phyloP scores from a whole-genome alignment of 2,329 filamentous ascomycete species.

The Fusarium chlamydosporum region DNA sequence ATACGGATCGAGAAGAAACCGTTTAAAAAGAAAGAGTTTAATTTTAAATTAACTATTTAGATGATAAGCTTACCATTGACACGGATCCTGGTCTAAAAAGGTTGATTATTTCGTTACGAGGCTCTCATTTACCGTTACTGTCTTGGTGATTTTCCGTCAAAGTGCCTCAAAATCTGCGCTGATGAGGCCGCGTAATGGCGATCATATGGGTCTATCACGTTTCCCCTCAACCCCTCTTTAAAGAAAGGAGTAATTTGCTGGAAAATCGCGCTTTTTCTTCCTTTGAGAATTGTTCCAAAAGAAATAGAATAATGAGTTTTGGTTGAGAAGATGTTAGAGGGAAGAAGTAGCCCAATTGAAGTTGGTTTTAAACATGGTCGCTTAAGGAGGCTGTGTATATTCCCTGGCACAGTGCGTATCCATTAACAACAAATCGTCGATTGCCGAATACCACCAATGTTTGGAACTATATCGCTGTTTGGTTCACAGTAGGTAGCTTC shows the following conservation, averaged over 20 bases:
- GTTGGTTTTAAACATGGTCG: slow-evolving; percentile 20
- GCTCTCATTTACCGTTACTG: not conserved
- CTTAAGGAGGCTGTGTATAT: slow-evolving; percentile 32
- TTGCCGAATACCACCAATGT: not conserved
- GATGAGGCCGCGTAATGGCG: slow-evolving; percentile 37
- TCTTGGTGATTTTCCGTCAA: slow-evolving; percentile 13
- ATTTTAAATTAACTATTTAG: not conserved
- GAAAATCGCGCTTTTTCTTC: slow-evolving; percentile 14
- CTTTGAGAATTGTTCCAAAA: not conserved
- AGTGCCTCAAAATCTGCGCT: slow-evolving; percentile 29
- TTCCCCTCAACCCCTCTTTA: slow-evolving; percentile 23
- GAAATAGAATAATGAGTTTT: not conserved
- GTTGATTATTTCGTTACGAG: slow-evolving; percentile 1
- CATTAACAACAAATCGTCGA: not conserved
- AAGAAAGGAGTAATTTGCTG: slow-evolving; percentile 9
- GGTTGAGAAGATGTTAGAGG: not conserved
- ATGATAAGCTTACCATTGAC: not conserved
- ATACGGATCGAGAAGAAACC: not conserved
- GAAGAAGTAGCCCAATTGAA: no score
- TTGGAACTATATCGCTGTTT: no score
- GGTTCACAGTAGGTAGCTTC: no score
- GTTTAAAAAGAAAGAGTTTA: not conserved
- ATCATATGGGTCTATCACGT: slow-evolving; percentile 22
- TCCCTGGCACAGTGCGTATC: slow-evolving; percentile 9
- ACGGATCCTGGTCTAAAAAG: not conserved